phyloP scores from a whole-genome alignment of 352 stramenopile genomes.

The Phytophthora macrochlamydospora region DNA sequence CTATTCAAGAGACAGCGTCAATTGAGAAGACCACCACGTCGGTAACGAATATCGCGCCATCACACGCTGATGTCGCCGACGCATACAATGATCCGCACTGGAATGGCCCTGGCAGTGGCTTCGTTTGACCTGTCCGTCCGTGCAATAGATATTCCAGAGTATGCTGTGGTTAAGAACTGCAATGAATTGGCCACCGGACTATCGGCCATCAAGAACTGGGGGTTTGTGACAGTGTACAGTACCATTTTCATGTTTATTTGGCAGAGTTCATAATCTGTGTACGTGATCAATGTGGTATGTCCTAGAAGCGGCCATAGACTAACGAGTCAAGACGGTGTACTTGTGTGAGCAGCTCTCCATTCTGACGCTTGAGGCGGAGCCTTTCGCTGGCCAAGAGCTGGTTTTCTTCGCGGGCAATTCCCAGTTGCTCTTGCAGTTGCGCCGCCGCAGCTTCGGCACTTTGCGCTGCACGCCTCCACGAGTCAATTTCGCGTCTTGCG shows the following conservation, averaged over 20 bases:
- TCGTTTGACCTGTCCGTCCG: slow-evolving; percentile 22
- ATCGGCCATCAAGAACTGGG: not conserved
- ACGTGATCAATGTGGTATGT: not conserved
- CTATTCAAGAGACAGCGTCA: not conserved
- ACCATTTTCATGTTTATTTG: slow-evolving; percentile 3
- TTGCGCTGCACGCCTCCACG: slow-evolving; percentile 62
- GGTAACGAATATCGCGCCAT: slow-evolving; percentile 25
- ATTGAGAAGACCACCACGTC: slow-evolving; percentile 12
- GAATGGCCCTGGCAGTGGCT: slow-evolving; percentile 51
- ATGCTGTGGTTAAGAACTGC: slow-evolving; percentile 1
- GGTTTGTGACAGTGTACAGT: slow-evolving; percentile 5
- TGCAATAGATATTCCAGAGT: slow-evolving; percentile 3
- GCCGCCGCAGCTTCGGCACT: slow-evolving; percentile 44
- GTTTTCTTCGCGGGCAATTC: slow-evolving; percentile 66
- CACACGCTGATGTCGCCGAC: slow-evolving; percentile 5
- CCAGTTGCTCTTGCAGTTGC: slow-evolving; percentile 67
- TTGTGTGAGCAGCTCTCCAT: slow-evolving; percentile 71
- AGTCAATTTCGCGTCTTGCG: slow-evolving; percentile 49
- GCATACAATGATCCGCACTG: slow-evolving; percentile 44
- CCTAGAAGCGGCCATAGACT: slow-evolving; percentile 78
- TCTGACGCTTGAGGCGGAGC: slow-evolving; percentile 67
- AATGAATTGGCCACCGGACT: slow-evolving; percentile 9
- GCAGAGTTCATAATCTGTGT: slow-evolving; percentile 8
- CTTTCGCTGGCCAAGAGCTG: slow-evolving; percentile 65
- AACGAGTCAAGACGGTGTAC: slow-evolving; percentile 79